Percentiles rank a stretch among this genome's conserved stretches.
Conservation (phyloP, 495 filamentous ascomycete genomes). For the Annulohypoxylon maeteangense region DNA sequence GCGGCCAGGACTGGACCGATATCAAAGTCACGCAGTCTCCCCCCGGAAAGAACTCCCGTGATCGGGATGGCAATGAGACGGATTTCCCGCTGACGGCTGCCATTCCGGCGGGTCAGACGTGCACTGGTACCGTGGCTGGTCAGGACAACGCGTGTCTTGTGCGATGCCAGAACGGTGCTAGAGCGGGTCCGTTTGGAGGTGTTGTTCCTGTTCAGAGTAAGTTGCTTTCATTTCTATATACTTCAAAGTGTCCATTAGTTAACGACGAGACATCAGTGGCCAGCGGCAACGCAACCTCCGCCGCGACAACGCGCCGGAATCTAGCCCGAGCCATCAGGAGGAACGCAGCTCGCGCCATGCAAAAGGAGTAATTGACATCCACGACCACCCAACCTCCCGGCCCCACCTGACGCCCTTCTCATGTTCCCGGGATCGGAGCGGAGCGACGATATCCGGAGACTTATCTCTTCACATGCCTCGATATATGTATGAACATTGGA, state of each 20-base stretch:
- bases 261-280: slow-evolving; percentile 23
- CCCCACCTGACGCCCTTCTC: neutral
- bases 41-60: slow-evolving; percentile 51
- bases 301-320: slow-evolving; percentile 30
- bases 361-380: slow-evolving; percentile 14
- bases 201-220: slow-evolving; percentile 63
- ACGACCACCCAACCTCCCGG: neutral
- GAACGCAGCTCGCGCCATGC: slow-evolving; percentile 2
- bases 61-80: slow-evolving; percentile 49
- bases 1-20: slow-evolving; percentile 54
- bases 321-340: slow-evolving; percentile 35
- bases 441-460: neutral
- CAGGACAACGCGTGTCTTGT: slow-evolving; percentile 64
- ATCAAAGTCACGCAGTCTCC: slow-evolving; percentile 53
- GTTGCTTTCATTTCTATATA: slow-evolving; percentile 3
- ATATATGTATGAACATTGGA: too few species aligned
- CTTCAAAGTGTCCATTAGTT: too few species aligned
- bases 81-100: slow-evolving; percentile 58
- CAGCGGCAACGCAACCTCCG: slow-evolving; percentile 24
- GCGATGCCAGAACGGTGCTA: slow-evolving; percentile 60
- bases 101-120: slow-evolving; percentile 59
- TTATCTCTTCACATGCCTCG: neutral
- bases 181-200: slow-evolving; percentile 65
- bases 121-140: slow-evolving; percentile 64
- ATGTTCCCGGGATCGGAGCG: neutral